Evolutionary conservation across 2,329 filamentous ascomycete species (phyloP), one percentile per base, ranked within the genome.

Genomic region (Alternaria alternata): DNA sequence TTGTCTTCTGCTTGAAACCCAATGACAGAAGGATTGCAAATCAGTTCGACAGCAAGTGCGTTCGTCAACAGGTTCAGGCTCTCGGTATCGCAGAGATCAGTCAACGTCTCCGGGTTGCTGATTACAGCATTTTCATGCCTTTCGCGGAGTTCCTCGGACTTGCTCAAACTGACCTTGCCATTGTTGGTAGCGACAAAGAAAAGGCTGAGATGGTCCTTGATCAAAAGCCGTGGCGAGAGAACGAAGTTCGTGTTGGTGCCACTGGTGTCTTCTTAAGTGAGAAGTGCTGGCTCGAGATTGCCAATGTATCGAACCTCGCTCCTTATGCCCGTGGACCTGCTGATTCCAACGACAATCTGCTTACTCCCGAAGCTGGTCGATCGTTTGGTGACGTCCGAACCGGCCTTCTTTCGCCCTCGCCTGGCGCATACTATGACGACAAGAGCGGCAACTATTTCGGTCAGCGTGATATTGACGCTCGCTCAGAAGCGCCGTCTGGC

Each of bases 41-140:
- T 69, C 95, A 99, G 74, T 99, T 98, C 71, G 95, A 99, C 79
- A 97, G 93, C 86, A 98, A 98, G 79, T 99, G 95, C 76, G 95
- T 99, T 22, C 89, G 95, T 4, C 92, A 91, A 11, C 95, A 99
- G 76, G 87, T 99, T 1, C 94, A 98, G 75, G 96, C 93, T 0
- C 92, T 98, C 68, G 95, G 95, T 32, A 96, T 99, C 72, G 94
- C 94, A 1, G 95, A 99, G 76, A 97, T 99, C 78, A 97, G 94
- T 75, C 94, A 97, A 75, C 87, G 95, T 20, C 85, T 99, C 39
- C 88, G 94, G 51, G 94, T 94, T 56, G 94, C 94, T 0, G 95
- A 99, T 78, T 98, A 97, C 81, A 97, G 92, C 75, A 82, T 98
- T 36, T 99, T 99, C 82, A 81, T 99, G 66, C 95, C 95, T 0